Evolutionary conservation across 2,329 filamentous ascomycete species (phyloP), one percentile per base, ranked within the genome.

Genomic region (Colletotrichum tabaci): DNA sequence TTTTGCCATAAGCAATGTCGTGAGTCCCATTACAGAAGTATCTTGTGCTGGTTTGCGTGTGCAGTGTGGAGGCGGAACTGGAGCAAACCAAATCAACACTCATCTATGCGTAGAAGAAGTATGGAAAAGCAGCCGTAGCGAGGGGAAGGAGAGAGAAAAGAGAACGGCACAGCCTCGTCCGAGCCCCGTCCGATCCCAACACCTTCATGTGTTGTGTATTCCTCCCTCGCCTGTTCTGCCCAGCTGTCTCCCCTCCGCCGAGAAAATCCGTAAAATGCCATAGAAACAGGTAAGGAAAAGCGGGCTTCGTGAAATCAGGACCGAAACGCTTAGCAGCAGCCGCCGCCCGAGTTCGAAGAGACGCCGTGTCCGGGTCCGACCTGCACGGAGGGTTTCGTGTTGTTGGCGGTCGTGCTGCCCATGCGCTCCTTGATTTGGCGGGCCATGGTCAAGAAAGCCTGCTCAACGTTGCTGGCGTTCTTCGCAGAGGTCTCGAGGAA

Each of bases 371-470:
- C 96, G 82, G 95, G 93, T 72, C 95, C 94, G 79, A 99, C 96
- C 83, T 98, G 95, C 79, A 99, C 95, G 78, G 94, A 97, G 76
- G 96, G 96, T 89, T 98, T 99, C 87, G 96, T 97, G 91, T 98
- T 98, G 87, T 95, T 95, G 76, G 93, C 93, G 55, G 94, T 93
- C 75, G 96, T 96, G 77, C 94, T 98, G 80, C 96, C 96, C 96
- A 99, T 99, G 81, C 96, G 93, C 88, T 98, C 96, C 91, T 99
- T 99, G 88, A 99, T 99, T 86, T 99, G 96, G 84, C 96, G 93
- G 79, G 96, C 96, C 96, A 99, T 99, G 84, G 96, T 99, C 87
- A 99, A 87, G 92, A 99, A 99, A 81, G 96, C 96, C 87, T 99
- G 96, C 88, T 99, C 96, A 83, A 99, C 96, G 84, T 99, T 99